These are phyloP conservation scores for Lecanosticta acicola DNA, from an alignment of 2,329 filamentous ascomycete species.

Conservation along the genomic window DNA sequence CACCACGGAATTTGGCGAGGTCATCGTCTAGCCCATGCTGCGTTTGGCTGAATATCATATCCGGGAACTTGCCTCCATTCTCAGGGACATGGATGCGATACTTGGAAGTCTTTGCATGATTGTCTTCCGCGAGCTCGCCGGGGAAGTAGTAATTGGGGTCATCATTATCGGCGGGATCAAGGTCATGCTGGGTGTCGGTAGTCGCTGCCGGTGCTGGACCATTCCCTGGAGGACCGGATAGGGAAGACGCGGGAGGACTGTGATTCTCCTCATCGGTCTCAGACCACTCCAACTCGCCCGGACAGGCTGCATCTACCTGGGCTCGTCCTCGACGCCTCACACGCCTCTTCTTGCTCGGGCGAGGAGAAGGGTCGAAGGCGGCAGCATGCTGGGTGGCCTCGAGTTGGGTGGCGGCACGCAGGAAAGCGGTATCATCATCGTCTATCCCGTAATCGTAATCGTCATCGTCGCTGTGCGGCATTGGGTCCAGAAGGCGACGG, in stretches of 20 bases:
- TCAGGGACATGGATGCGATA: constrained; percentile 42
- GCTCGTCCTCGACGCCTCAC: constrained; percentile 13
- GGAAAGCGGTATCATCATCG: constrained; percentile 30
- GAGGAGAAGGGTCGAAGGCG: constrained; percentile 29
- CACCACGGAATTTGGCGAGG: constrained; percentile 42
- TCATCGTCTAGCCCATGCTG: constrained; percentile 36
- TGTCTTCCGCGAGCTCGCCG: constrained; percentile 20
- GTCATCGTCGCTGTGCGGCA: constrained; percentile 30
- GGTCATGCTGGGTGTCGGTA: constrained; percentile 7
- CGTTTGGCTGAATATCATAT: constrained; percentile 41
- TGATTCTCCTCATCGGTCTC: constrained; percentile 20
- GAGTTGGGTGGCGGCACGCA: constrained; percentile 29
- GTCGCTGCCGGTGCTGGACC: constrained; percentile 7
- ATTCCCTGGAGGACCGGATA: constrained; percentile 4
- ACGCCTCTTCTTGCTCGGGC: constrained; percentile 30
- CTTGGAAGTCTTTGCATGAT: constrained; percentile 32
- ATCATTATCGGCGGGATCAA: constrained; percentile 8
- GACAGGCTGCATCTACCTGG: constrained; percentile 24
- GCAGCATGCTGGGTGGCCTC: constrained; percentile 26
- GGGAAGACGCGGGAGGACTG: constrained; percentile 13
- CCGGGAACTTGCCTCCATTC: constrained; percentile 36
- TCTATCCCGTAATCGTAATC: constrained; percentile 31
- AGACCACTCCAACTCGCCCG: constrained; percentile 18
- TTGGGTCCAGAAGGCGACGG: constrained; percentile 14
- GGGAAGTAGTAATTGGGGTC: constrained; percentile 24